Conservation (phyloP, 768 basidiomycete species). For the Mycena vitilis region DNA sequence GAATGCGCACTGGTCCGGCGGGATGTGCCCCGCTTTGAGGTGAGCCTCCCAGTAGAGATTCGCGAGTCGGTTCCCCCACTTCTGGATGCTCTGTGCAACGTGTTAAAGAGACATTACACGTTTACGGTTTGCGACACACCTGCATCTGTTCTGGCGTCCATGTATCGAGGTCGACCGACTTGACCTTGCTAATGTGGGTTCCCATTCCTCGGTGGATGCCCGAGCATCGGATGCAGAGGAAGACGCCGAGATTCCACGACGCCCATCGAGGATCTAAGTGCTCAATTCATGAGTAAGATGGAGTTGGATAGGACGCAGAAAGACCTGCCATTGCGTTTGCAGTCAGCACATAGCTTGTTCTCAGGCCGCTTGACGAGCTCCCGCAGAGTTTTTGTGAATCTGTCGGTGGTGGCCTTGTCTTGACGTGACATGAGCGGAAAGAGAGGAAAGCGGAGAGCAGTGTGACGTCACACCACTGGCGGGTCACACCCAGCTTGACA, state of each 20-base stretch:
- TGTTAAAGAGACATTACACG: not conserved
- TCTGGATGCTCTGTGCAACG: conserved; percentile 63
- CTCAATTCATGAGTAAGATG: conserved; percentile 20
- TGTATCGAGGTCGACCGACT: conserved; percentile 95
- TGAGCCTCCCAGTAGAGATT: conserved; percentile 99
- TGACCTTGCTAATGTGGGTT: conserved; percentile 97
- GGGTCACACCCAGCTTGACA: no score
- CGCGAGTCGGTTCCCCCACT: conserved; percentile 94
- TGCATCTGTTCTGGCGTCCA: conserved; percentile 99
- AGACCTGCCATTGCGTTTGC: conserved; percentile 90
- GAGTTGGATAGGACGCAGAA: conserved; percentile 17
- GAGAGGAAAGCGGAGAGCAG: conserved; percentile 30
- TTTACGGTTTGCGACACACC: conserved; percentile 52
- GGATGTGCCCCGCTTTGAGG: conserved; percentile 89
- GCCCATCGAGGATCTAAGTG: conserved; percentile 94
- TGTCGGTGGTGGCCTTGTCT: conserved; percentile 89
- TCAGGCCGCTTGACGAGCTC: conserved; percentile 91
- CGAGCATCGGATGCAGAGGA: conserved; percentile 96
- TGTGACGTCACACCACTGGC: no score
- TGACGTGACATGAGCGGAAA: conserved; percentile 58
- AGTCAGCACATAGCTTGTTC: conserved; percentile 96
- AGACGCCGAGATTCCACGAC: conserved; percentile 96
- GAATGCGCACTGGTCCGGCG: conserved; percentile 88
- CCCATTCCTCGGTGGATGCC: conserved; percentile 98
- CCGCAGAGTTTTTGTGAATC: conserved; percentile 79